Evolutionary conservation across 2,329 filamentous ascomycete genomes (phyloP).

Genomic region (Penicillium fuscoglaucum): DNA sequence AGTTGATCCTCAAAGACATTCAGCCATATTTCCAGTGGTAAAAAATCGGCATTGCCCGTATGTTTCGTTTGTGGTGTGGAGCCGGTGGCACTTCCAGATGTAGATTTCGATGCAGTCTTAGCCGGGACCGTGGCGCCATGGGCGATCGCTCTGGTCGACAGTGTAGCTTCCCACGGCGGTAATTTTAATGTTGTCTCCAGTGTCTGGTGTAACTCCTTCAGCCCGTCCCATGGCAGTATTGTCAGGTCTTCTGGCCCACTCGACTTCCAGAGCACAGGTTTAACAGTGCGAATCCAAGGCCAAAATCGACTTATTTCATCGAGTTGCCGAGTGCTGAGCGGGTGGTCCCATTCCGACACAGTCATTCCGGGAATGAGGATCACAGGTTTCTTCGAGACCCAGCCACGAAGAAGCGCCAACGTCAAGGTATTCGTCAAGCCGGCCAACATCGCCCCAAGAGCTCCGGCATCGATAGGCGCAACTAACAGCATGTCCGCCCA

Average conservation of each 20-base stretch:
- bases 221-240: constrained; percentile 54
- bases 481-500: constrained; percentile 88
- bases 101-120: constrained; percentile 18
- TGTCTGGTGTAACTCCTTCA: constrained; percentile 34
- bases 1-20: constrained; percentile 77
- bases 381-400: constrained; percentile 83
- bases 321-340: constrained; percentile 82
- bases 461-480: constrained; percentile 80
- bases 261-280: constrained; percentile 81
- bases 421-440: constrained; percentile 80
- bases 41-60: constrained; percentile 31
- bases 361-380: constrained; percentile 88
- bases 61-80: constrained; percentile 20
- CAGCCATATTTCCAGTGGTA: constrained; percentile 87
- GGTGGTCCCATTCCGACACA: constrained; percentile 83
- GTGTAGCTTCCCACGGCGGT: constrained; percentile 19
- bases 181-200: constrained; percentile 35
- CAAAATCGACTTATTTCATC: constrained; percentile 80
- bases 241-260: constrained; percentile 55
- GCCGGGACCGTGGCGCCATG: constrained; percentile 10
- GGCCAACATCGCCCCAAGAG: constrained; percentile 81
- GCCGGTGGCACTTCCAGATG: constrained; percentile 41
- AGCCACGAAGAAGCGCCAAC: constrained; percentile 77
- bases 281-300: constrained; percentile 81
- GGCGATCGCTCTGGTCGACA: constrained; percentile 14